Conservation (phyloP, 768 basidiomycete species). For the Boletus rubescentipes region DNA sequence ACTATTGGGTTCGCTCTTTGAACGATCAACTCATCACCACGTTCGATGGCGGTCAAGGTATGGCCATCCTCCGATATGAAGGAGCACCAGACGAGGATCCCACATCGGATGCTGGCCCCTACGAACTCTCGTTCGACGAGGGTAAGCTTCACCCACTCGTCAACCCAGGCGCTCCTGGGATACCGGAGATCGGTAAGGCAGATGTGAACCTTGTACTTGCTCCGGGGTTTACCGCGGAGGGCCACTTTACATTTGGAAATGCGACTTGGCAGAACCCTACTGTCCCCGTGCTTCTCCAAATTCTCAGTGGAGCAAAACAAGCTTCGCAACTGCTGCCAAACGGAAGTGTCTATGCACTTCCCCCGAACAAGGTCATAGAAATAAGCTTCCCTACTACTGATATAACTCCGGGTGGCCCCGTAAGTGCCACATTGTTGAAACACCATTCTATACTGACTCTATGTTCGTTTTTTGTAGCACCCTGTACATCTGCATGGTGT, state of each 20-base stretch:
- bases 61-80: conserved; percentile 51
- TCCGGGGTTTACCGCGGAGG: neutral
- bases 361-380: conserved; percentile 44
- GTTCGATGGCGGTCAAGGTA: conserved; percentile 40
- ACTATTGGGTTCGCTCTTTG: conserved; percentile 1
- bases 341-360: conserved; percentile 47
- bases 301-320: conserved; percentile 46
- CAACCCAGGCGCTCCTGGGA: conserved; percentile 38
- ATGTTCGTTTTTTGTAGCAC: conserved; percentile 21
- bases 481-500: conserved; percentile 42
- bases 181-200: conserved; percentile 37
- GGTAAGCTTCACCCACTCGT: conserved; percentile 37
- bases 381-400: conserved; percentile 39
- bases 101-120: conserved; percentile 34
- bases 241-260: conserved; percentile 24
- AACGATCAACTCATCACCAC: conserved; percentile 16
- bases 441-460: neutral
- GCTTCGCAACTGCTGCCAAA: conserved; percentile 48
- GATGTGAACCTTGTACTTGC: conserved; percentile 36
- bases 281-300: conserved; percentile 33
- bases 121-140: conserved; percentile 37
- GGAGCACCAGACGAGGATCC: conserved; percentile 47
- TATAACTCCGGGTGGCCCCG: conserved; percentile 25
- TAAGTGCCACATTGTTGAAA: conserved; percentile 14
- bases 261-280: conserved; percentile 37